These are phyloP conservation scores for Trametes elegans DNA, from an alignment of 768 basidiomycete species.

Conservation along the genomic window DNA sequence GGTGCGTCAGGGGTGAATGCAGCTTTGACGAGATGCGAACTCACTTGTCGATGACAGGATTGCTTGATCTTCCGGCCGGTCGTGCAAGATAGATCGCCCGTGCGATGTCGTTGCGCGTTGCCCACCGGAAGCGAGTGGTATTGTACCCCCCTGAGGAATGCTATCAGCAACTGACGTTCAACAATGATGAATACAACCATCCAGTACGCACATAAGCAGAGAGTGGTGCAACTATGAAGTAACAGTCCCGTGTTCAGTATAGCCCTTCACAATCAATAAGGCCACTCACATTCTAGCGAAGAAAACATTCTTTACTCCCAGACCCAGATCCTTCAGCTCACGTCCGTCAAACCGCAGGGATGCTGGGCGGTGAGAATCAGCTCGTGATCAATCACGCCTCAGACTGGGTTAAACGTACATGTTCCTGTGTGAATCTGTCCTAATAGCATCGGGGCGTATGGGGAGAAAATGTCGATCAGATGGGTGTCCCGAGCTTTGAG, in stretches of 20 bases:
- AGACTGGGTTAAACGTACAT: background rate
- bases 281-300: slow-evolving; percentile 47
- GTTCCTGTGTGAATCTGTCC: slow-evolving; percentile 9
- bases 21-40: background rate
- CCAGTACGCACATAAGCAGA: slow-evolving; percentile 45
- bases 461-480: slow-evolving; percentile 3
- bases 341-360: slow-evolving; percentile 10
- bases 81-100: background rate
- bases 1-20: background rate
- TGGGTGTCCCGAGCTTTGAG: slow-evolving; percentile 1
- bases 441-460: slow-evolving; percentile 13
- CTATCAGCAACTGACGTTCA: background rate
- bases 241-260: background rate
- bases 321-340: background rate
- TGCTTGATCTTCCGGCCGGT: background rate
- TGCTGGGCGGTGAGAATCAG: background rate
- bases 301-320: slow-evolving; percentile 33
- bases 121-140: background rate
- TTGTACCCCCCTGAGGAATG: slow-evolving; percentile 3
- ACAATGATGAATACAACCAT: background rate
- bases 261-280: background rate
- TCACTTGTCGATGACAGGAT: background rate
- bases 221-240: slow-evolving; percentile 40
- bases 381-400: background rate
- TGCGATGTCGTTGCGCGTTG: background rate